phyloP scores from a whole-genome alignment of 306 rosid species.

The Lathyrus sativus region DNA sequence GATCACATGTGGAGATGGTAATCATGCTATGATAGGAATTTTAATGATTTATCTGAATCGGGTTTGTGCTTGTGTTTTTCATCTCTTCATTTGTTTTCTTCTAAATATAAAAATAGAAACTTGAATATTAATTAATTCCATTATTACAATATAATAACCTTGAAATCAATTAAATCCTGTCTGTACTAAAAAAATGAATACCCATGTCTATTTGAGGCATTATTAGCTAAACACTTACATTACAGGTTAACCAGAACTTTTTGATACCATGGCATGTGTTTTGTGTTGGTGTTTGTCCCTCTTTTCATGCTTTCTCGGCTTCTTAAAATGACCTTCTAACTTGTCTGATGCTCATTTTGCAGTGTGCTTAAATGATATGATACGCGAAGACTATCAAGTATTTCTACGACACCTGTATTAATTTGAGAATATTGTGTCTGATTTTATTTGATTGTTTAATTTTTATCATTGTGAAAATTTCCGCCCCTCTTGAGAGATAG shows the following conservation, averaged over 20 bases:
- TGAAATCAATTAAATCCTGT: background rate
- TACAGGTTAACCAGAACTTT: background rate
- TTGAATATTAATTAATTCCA: background rate
- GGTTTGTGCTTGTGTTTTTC: slow-evolving; percentile 11
- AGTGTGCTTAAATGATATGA: slow-evolving; percentile 83
- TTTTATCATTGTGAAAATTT: slow-evolving; percentile 31
- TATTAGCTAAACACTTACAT: slow-evolving; percentile 3
- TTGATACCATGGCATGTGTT: slow-evolving; percentile 5
- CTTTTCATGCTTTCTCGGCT: slow-evolving; percentile 9
- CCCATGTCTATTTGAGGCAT: background rate
- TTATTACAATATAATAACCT: slow-evolving; percentile 2
- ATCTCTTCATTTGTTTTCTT: background rate
- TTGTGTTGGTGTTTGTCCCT: background rate
- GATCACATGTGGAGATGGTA: background rate
- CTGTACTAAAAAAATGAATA: background rate
- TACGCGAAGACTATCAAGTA: slow-evolving; percentile 20
- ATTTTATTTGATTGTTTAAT: slow-evolving; percentile 20
- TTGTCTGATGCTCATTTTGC: slow-evolving; percentile 39
- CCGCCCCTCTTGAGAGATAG: slow-evolving; percentile 19
- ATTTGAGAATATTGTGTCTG: slow-evolving; percentile 33
- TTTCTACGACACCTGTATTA: slow-evolving; percentile 33
- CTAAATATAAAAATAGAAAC: background rate
- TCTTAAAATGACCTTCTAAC: slow-evolving; percentile 32
- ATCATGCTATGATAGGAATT: slow-evolving; percentile 11
- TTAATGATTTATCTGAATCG: slow-evolving; percentile 1